These are phyloP conservation scores for Leccinum pellstonianum DNA, from an alignment of 768 basidiomycete genomes.

Conservation along the genomic window DNA sequence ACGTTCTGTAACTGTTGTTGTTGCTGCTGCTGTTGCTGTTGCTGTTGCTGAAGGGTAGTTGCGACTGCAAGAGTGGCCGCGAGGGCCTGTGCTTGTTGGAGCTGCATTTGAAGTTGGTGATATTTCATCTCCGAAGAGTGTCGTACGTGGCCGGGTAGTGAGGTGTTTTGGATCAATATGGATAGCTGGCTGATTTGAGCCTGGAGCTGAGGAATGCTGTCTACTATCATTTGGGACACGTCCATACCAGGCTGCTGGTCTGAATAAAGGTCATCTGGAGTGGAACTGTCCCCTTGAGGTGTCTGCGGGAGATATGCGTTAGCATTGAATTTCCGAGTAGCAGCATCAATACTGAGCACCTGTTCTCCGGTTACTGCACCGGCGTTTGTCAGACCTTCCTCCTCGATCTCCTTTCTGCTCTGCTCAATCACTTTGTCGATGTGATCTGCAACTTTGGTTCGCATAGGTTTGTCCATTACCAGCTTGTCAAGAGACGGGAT, in stretches of 20 bases:
- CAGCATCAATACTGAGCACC: slow-evolving; percentile 27
- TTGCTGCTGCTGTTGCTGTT: slow-evolving; percentile 37
- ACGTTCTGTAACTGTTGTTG: slow-evolving; percentile 39
- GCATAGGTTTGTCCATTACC: slow-evolving; percentile 71
- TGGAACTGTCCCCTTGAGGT: slow-evolving; percentile 27
- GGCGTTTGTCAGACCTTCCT: slow-evolving; percentile 38
- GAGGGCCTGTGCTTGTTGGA: slow-evolving; percentile 76
- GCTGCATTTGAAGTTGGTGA: slow-evolving; percentile 74
- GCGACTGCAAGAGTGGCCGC: slow-evolving; percentile 63
- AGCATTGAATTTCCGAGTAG: not conserved
- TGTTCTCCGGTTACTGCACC: slow-evolving; percentile 31
- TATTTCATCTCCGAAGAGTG: slow-evolving; percentile 83
- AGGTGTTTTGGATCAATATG: slow-evolving; percentile 75
- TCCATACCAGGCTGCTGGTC: slow-evolving; percentile 74
- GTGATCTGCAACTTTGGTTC: slow-evolving; percentile 77
- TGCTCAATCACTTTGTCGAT: slow-evolving; percentile 81
- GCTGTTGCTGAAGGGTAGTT: slow-evolving; percentile 53
- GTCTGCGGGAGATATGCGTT: slow-evolving; percentile 14
- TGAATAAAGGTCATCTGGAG: slow-evolving; percentile 66
- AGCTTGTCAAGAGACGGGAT: slow-evolving; percentile 89
- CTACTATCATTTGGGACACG: slow-evolving; percentile 67
- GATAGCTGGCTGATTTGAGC: slow-evolving; percentile 82
- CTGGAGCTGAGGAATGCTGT: slow-evolving; percentile 79
- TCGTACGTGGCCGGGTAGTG: slow-evolving; percentile 67
- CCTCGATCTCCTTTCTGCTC: slow-evolving; percentile 58